phyloP scores from a whole-genome alignment of 306 rosid species.

The Trichosanthes cucumerina region DNA sequence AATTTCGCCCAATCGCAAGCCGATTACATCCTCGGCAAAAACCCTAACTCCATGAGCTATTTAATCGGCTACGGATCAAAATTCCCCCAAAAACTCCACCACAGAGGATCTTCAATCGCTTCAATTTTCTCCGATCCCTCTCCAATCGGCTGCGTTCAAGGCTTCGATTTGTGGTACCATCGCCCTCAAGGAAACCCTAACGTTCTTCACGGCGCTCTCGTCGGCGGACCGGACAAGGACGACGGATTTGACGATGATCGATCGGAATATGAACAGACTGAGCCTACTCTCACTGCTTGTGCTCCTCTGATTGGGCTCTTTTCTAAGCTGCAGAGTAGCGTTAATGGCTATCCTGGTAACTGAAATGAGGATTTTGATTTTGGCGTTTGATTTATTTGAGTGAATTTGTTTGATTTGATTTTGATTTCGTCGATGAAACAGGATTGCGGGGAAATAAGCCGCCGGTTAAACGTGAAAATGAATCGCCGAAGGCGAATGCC shows the following conservation, averaged over 20 bases:
- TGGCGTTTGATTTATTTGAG: not conserved
- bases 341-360: slow-evolving; percentile 33
- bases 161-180: slow-evolving; percentile 61
- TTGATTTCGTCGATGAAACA: not conserved
- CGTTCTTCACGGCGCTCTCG: slow-evolving; percentile 55
- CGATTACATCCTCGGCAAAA: slow-evolving; percentile 78
- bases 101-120: slow-evolving; percentile 75
- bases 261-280: slow-evolving; percentile 75
- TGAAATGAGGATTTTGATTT: not conserved
- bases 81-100: slow-evolving; percentile 66
- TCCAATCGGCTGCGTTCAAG: slow-evolving; percentile 55
- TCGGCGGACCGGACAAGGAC: slow-evolving; percentile 70
- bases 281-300: slow-evolving; percentile 62
- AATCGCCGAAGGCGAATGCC: not conserved
- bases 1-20: slow-evolving; percentile 50
- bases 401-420: not conserved
- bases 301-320: slow-evolving; percentile 80
- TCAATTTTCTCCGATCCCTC: slow-evolving; percentile 28
- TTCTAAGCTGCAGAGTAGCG: slow-evolving; percentile 51
- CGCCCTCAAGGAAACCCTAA: slow-evolving; percentile 55
- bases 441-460: not conserved
- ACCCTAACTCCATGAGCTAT: slow-evolving; percentile 63
- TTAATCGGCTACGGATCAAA: slow-evolving; percentile 64
- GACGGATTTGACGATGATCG: slow-evolving; percentile 59
- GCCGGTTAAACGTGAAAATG: not conserved